Evolutionary conservation across 1,284 basidiomycete species (phyloP), one percentile per base, ranked within the genome.

Genomic region (Melampsora larici-populina): DNA sequence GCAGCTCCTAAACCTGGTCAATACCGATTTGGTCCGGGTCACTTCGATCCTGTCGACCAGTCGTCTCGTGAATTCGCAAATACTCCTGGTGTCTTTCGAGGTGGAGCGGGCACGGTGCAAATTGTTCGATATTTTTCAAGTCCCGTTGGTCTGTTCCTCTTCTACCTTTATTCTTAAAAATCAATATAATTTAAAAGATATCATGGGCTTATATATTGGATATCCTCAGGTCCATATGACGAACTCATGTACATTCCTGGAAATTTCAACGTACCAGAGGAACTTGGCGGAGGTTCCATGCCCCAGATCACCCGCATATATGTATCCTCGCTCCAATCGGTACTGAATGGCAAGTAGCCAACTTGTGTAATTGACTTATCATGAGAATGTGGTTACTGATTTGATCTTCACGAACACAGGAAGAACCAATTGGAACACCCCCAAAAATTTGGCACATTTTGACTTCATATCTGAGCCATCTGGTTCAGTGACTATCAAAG

Each of bases 221-320:
- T 17, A 5, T 2, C 7, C 9, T n/a, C 17, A 74, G 72, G 72
- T 66, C 40, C 72, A 26, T 74, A 74, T 58, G 62, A 74, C 36
- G 72, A 74, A 55, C 64, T 74, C n/a, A 33, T 74, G 11, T 29
- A 66, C 18, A 43, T 74, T 49, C 72, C 72, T 15, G 63, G 72
- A 18, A 29, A 36, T 7, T 74, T 74, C 26, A 40, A 31, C 21
- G 29, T 48, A 17, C 72, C 72, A 31, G 24, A 65, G 24, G 36
- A 33, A 43, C 31, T 36, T 40, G 29, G 36, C 33, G 43, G 46
- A 24, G 18, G 17, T 31, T 49, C 72, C 18, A 48, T 36, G 48
- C 29, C 48, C 7, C 46, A 62, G 21, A 40, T 74, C 26, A 74
- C 72, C 26, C 62, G 64, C 11, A 66, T 74, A 15, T 74, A 74